Evolutionary conservation across 2,329 filamentous ascomycete species (phyloP), one percentile per base, ranked within the genome.

Genomic region (Immersiporthe knoxdaviesiana): DNA sequence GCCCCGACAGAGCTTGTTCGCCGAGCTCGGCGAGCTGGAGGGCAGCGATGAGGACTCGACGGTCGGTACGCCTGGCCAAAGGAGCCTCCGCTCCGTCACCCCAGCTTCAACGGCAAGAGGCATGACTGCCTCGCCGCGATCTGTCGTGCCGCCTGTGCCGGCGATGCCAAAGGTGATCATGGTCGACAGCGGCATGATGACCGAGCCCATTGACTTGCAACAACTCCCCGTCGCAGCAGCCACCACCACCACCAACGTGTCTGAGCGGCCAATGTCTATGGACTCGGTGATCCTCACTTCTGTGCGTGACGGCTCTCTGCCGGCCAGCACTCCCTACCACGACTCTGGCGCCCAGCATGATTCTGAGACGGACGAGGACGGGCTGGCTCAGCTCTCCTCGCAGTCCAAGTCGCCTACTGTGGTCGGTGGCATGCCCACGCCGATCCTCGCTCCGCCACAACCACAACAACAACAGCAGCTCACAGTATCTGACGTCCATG

Each of bases 1-100:
- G 80, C 75, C 24, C 86, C 88, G 21, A 21, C 92, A 97, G 82
- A 98, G 92, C 76, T 84, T 99, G 64, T 97, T 96, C 77, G 94
- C 94, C 54, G 96, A 99, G 79, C 86, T 99, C 56, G 93, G 92
- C 66, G 92, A 93, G 73, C 83, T 97, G 58, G 91, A 88, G 71
- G 88, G 89, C 72, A 91, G 91, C 73, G 92, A 93, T 72, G 92
- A 93, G 70, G 90, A 91, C 71, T 90, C 91, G 66, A 83, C 80
- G 69, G 83, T 83, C 24, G 85, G 81, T 35, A 90, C 87, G 39
- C 88, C 88, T 35, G 86, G 84, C 72, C 82, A 83, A 50, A 78
- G 81, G 58, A 83, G 82, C 70, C 74, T 80, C 30, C 83, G 83
- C 58, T 84, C 81, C 24, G 74, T 79, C 58, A 87, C 85, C 7